Conservation (phyloP, 768 basidiomycete genomes). For the Rhodocollybia butyracea region DNA sequence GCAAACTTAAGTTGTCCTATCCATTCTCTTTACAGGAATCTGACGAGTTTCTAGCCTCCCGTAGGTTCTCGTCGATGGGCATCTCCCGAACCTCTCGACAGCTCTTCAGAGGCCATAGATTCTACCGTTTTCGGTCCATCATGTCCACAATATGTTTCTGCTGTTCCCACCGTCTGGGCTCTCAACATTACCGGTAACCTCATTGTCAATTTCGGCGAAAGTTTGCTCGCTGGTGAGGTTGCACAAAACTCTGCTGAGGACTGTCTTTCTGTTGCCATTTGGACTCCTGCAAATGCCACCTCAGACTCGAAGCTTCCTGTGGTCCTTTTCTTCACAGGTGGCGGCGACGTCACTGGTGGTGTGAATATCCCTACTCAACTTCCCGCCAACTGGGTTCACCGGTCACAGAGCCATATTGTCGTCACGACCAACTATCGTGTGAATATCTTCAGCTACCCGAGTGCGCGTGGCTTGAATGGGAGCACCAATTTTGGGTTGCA, state of each 20-base stretch:
- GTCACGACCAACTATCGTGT: constrained; percentile 14
- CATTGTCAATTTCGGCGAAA: constrained; percentile 11
- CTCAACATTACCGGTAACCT: constrained; percentile 9
- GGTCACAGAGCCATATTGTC: constrained; percentile 11
- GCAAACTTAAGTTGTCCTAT: not conserved
- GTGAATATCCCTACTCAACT: constrained; percentile 12
- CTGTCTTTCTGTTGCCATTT: constrained; percentile 12
- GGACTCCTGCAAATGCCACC: constrained; percentile 12
- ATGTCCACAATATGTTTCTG: constrained; percentile 12
- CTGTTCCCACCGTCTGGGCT: constrained; percentile 9
- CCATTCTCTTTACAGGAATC: not conserved
- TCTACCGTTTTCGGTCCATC: constrained; percentile 8
- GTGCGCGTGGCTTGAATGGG: constrained; percentile 7
- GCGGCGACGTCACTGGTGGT: constrained; percentile 9
- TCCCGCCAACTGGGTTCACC: constrained; percentile 14
- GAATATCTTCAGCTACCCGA: constrained; percentile 12
- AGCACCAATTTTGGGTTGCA: constrained; percentile 25
- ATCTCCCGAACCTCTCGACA: constrained; percentile 6
- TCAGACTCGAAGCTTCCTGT: constrained; percentile 12
- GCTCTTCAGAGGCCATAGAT: not conserved
- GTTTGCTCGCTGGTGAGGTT: constrained; percentile 4
- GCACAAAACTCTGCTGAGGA: constrained; percentile 11
- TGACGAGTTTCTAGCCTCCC: constrained; percentile 10
- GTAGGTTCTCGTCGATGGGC: constrained; percentile 9
- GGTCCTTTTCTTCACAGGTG: constrained; percentile 12